Base-by-base conservation (phyloP, 106 monocot species). In the Platanthera guangdongensis region DNA sequence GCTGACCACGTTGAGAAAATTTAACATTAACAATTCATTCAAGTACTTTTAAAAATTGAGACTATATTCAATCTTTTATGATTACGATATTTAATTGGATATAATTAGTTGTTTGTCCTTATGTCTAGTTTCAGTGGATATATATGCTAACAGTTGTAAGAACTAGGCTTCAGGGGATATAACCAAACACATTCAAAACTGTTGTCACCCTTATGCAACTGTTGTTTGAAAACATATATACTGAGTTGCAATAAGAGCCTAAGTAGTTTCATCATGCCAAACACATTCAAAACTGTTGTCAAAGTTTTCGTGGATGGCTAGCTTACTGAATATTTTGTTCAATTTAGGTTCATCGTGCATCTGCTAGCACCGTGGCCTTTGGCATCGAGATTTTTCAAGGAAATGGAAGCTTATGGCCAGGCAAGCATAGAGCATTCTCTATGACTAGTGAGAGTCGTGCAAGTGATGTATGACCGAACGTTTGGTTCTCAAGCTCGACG, bases 301-400 rank as follows among this genome's bases (percentile, higher is more conserved):
- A 64, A 64, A 64, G 64, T 10, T 16, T 64, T 9, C 21, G 28
- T 64, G 30, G 64, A 64, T 64, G 28, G n/a, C n/a, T n/a, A n/a
- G 9, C 28, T 30, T 18, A 5, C 3, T n/a, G 7, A 64, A 28
- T 30, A 9, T 57, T 16, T 57, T 57, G 9, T 62, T 62, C 28
- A 10, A 18, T 52, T n/a, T 76, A 99, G 99, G 92, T 99, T 84
- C 87, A 86, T 84, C 86, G 99, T 64, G 94, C 88, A 13, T 94
- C 99, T 77, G 94, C 94, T 28, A 99, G 99, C 85, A 92, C 94
- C 4, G 92, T 99, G 57, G 99, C 99, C 79, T 99, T 99, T 88
- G 99, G 99, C 74, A 84, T 94, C 13, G 99, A 92, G 2, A 77
- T 99, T 82, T 90, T 99, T 88, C 79, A 78, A 57, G 92, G 89